Conservation (phyloP, 257 asterid species). For the Solanum appendiculatum region DNA sequence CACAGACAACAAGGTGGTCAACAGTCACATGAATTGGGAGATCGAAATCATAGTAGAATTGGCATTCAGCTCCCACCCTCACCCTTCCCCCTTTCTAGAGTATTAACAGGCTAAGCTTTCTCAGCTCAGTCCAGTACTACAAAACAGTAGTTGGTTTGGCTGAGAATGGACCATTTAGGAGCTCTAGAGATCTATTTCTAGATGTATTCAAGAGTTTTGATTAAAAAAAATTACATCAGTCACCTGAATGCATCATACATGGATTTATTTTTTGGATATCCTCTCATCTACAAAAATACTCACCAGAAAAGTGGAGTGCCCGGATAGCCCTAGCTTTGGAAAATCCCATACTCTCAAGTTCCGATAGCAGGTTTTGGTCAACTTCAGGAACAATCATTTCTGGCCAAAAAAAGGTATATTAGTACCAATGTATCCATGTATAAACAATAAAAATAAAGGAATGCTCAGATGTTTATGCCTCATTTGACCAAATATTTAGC, state of each 20-base stretch:
- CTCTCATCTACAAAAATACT: background rate
- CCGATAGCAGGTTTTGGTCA: slow-evolving; percentile 53
- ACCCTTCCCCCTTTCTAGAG: too few species aligned
- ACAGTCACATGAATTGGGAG: background rate
- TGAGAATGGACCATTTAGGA: background rate
- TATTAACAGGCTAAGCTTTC: background rate
- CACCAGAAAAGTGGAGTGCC: slow-evolving; percentile 88
- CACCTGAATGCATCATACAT: background rate
- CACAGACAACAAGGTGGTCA: background rate
- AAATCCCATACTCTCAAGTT: slow-evolving; percentile 89
- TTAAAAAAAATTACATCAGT: background rate
- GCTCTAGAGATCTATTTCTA: background rate
- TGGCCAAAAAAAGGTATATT: slow-evolving; percentile 11
- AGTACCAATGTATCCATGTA: background rate
- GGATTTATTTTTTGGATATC: background rate
- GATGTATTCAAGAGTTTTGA: background rate
- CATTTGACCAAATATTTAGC: background rate
- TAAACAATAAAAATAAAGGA: background rate
- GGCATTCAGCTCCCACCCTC: background rate
- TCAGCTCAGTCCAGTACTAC: background rate
- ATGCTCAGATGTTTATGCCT: background rate
- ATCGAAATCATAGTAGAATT: background rate
- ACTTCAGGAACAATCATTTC: slow-evolving; percentile 97
- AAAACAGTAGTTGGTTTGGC: background rate
- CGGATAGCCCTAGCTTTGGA: slow-evolving; percentile 79